Base-by-base conservation (phyloP, 371 early-diverging fungal species). In the Funneliformis caledonium region DNA sequence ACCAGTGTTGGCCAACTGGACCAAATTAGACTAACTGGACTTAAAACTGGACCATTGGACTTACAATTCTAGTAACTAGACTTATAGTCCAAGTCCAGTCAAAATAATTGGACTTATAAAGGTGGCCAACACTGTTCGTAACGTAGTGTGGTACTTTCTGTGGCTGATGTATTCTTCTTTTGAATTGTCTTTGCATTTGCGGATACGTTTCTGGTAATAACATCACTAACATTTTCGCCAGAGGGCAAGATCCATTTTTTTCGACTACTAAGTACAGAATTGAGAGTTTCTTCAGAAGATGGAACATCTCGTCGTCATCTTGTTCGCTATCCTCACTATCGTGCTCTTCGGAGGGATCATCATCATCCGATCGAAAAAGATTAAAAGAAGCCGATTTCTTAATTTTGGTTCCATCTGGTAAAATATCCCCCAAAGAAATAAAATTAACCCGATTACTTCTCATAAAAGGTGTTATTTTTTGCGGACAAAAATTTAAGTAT, bases 191-290 rank as follows among this genome's bases (percentile, higher is more conserved):
- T 61, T 7, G 62, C 80, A 74, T 80, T 80, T 59, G 74, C 52
- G 47, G 64, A 33, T 64, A 73, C 61, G 11, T 80, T 73, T 22
- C 45, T 68, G 10, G 60, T 14, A 33, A 73, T n/a, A 74, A 80
- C 73, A 8, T 80, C 62, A 16, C 48, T 5, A 60, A 80, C 80
- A 22, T 80, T 80, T 80, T 70, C 0, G 10, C 73, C 60, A 4
- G 73, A 80, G 50, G 80, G 73, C 7, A 80, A 26, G 43, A 80
- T 74, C 73, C 80, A 80, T 3, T 61, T 72, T 19, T 45, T 70
- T 73, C 14, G 43, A 33, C 22, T 33, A 12, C 31, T 60, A 74
- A 62, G 73, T 12, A 80, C 12, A n/a, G 33, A 80, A 50, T 62
- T n/a, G 74, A 62, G 31, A 73, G 48, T 22, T 50, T 76, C 77